These are phyloP conservation scores for Suhomyces chickasaworum DNA, from an alignment of 1,139 yeast species.

Conservation along the genomic window DNA sequence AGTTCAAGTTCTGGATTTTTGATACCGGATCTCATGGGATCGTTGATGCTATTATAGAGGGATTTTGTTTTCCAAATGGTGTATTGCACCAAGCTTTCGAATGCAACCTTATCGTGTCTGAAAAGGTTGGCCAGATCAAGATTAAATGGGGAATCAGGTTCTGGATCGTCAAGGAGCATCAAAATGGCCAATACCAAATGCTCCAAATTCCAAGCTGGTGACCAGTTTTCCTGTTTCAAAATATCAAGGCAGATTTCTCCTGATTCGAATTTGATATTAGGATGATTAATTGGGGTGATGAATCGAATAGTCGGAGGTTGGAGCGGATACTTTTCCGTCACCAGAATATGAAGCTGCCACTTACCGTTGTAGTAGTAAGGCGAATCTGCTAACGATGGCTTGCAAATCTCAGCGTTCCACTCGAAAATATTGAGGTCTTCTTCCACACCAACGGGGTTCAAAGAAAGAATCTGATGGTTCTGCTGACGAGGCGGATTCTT, in stretches of 20 bases:
- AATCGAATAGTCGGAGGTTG: conserved; percentile 69
- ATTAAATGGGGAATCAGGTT: conserved; percentile 83
- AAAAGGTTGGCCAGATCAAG: conserved; percentile 82
- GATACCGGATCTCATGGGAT: conserved; percentile 10
- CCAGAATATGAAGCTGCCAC: conserved; percentile 57
- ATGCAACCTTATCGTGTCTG: conserved; percentile 55
- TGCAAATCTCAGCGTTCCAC: conserved; percentile 65
- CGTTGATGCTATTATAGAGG: conserved; percentile 12
- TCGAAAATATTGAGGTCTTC: conserved; percentile 43
- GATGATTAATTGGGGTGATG: conserved; percentile 70
- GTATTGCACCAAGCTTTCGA: conserved; percentile 64
- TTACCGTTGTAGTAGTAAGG: conserved; percentile 50
- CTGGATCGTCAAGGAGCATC: conserved; percentile 72
- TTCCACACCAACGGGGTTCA: conserved; percentile 43
- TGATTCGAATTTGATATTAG: conserved; percentile 60
- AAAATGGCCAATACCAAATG: conserved; percentile 72
- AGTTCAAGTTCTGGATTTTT: conserved; percentile 7
- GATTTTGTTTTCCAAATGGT: conserved; percentile 51
- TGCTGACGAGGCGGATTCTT: conserved; percentile 21
- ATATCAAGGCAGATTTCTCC: conserved; percentile 83
- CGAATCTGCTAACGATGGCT: conserved; percentile 51
- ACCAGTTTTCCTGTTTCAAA: conserved; percentile 65
- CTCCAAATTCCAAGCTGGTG: conserved; percentile 85
- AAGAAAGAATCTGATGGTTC: conserved; percentile 40
- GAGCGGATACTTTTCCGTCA: conserved; percentile 64